These are phyloP conservation scores for Aspergillus sp. DNA, from an alignment of 2,329 filamentous ascomycete genomes.

Conservation along the genomic window DNA sequence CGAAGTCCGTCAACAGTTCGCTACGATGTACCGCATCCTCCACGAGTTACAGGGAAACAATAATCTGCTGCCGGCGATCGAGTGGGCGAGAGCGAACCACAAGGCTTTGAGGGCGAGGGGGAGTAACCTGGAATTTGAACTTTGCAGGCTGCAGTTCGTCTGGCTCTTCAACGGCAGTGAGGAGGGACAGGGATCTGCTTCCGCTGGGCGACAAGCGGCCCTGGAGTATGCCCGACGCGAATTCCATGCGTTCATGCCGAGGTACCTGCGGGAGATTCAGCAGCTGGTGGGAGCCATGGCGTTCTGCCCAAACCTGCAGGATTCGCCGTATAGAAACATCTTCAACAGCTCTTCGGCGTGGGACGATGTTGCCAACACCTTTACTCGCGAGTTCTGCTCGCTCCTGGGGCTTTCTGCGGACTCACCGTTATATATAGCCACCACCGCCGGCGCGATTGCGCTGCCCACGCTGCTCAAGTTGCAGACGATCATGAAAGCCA, in stretches of 20 bases:
- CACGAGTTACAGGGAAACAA: constrained; percentile 60
- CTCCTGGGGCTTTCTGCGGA: constrained; percentile 81
- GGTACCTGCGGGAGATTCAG: constrained; percentile 71
- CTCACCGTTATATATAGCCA: constrained; percentile 84
- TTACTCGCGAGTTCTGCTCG: constrained; percentile 90
- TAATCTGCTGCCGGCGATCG: constrained; percentile 74
- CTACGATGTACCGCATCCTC: constrained; percentile 84
- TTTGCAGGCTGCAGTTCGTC: constrained; percentile 80
- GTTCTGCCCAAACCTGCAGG: constrained; percentile 62
- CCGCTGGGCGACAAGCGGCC: constrained; percentile 42
- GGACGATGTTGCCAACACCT: constrained; percentile 74
- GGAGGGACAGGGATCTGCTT: constrained; percentile 38
- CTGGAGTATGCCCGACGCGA: constrained; percentile 65
- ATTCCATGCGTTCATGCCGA: constrained; percentile 63
- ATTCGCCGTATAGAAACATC: constrained; percentile 68
- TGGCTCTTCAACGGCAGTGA: constrained; percentile 70
- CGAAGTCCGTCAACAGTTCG: constrained; percentile 70
- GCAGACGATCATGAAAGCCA: constrained; percentile 75
- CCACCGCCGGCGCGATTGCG: constrained; percentile 85
- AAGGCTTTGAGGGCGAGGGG: constrained; percentile 65
- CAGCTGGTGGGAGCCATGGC: constrained; percentile 73
- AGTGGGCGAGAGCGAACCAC: constrained; percentile 70
- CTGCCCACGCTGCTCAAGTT: constrained; percentile 83
- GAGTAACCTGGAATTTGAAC: constrained; percentile 90
- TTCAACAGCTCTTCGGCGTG: constrained; percentile 71